phyloP scores from a whole-genome alignment of 257 asterid species.

The Solanum sejunctum region DNA sequence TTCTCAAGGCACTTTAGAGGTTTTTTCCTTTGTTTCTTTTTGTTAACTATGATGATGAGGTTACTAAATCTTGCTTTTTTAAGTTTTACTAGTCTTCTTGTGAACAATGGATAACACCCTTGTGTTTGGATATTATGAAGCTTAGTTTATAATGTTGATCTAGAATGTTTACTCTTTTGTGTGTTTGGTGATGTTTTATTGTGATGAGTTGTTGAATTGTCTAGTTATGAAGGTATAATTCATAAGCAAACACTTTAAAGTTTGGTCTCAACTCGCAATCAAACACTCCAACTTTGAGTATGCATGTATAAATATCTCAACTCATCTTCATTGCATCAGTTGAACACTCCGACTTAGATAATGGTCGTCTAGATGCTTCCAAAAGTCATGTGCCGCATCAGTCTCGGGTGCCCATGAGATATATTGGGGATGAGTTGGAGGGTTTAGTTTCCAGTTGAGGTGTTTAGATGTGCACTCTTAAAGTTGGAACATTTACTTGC shows the following conservation, averaged over 20 bases:
- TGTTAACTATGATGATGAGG: neutral
- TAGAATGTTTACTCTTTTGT: neutral
- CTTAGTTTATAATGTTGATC: neutral
- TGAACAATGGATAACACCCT: neutral
- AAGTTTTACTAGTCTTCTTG: neutral
- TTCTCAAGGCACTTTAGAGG: constrained; percentile 45
- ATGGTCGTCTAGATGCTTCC: neutral
- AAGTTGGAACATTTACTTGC: neutral
- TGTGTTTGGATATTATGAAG: neutral
- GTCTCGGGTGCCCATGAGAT: neutral
- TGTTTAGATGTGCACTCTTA: neutral
- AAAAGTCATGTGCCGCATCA: neutral
- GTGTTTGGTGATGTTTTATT: neutral
- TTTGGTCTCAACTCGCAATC: neutral
- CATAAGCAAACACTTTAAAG: neutral
- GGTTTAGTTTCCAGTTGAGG: neutral
- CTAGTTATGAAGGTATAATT: neutral
- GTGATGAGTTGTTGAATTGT: neutral
- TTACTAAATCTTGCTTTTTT: neutral
- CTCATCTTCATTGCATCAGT: neutral
- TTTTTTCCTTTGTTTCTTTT: neutral
- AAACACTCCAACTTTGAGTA: neutral
- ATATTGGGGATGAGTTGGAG: neutral
- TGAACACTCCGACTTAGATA: neutral
- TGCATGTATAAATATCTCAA: neutral